Evolutionary conservation across 177 flowering plant genomes (phyloP).

Genomic region (Vitis hybrid): DNA sequence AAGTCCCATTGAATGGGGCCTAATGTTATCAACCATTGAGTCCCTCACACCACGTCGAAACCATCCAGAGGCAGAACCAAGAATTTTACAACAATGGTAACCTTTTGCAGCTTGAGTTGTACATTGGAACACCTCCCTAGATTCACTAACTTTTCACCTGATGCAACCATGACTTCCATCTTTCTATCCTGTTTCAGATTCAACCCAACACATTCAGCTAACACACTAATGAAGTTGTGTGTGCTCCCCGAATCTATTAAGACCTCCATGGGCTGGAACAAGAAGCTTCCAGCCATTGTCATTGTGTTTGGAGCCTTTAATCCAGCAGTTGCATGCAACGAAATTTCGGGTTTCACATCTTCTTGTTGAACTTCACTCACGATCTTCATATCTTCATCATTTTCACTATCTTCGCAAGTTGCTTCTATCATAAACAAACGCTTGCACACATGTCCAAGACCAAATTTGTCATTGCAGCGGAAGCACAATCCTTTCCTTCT

Average conservation of each 20-base stretch:
- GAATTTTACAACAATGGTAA: background rate
- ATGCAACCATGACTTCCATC: constrained; percentile 14
- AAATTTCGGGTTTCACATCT: no score
- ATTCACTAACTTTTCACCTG: constrained; percentile 2
- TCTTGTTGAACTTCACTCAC: no score
- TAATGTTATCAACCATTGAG: background rate
- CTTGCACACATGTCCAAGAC: constrained; percentile 5
- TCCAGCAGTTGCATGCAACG: no score
- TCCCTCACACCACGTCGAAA: background rate
- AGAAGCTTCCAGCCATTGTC: no score
- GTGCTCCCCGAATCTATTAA: no score
- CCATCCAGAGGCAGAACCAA: constrained; percentile 1
- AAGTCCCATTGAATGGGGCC: constrained; percentile 8
- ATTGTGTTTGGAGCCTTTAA: no score
- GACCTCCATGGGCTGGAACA: no score
- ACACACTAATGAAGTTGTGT: no score
- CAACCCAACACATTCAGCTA: no score
- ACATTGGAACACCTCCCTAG: constrained; percentile 8
- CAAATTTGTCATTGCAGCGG: constrained; percentile 4
- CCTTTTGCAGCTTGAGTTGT: constrained; percentile 3
- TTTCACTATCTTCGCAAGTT: no score
- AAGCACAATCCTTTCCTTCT: background rate
- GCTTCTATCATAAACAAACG: constrained; percentile 3
- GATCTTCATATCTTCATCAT: no score
- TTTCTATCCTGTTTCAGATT: no score